Conservation (phyloP, 2,329 filamentous ascomycete genomes). For the Xylariaceae sp. region DNA sequence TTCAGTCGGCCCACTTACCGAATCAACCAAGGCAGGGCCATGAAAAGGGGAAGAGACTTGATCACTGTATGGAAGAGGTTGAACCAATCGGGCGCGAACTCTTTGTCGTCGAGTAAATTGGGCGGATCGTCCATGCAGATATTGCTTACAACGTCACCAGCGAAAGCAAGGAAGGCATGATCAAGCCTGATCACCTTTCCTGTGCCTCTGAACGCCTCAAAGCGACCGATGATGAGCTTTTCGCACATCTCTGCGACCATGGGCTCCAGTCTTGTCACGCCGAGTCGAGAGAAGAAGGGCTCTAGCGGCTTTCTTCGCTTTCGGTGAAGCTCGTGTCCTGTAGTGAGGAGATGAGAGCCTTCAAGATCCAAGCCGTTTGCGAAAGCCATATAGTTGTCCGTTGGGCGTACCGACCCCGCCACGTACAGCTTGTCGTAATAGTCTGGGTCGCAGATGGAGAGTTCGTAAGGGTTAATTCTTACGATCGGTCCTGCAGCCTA, state of each 20-base stretch:
- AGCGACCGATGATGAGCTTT: background rate
- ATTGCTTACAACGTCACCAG: slow-evolving; percentile 11
- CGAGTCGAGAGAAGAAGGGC: slow-evolving; percentile 12
- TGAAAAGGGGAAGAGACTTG: slow-evolving; percentile 3
- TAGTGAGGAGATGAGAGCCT: slow-evolving; percentile 1
- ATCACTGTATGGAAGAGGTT: slow-evolving; percentile 4
- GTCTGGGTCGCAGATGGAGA: slow-evolving; percentile 33
- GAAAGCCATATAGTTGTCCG: slow-evolving; percentile 1
- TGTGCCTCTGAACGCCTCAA: background rate
- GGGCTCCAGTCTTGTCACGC: background rate
- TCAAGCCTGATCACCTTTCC: slow-evolving; percentile 3
- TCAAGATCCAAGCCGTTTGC: slow-evolving; percentile 1
- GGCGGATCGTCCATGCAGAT: slow-evolving; percentile 5
- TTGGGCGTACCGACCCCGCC: background rate
- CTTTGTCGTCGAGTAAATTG: background rate
- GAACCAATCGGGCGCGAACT: slow-evolving; percentile 5
- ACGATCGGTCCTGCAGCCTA: slow-evolving; percentile 29
- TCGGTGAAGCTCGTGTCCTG: slow-evolving; percentile 7
- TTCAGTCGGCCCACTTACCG: background rate
- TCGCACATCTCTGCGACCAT: slow-evolving; percentile 3
- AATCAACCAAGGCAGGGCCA: slow-evolving; percentile 7
- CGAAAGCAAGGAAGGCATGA: slow-evolving; percentile 5
- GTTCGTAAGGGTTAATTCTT: slow-evolving; percentile 33
- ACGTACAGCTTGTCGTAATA: slow-evolving; percentile 27
- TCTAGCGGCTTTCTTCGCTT: slow-evolving; percentile 8